Evolutionary conservation across 2,329 filamentous ascomycete genomes (phyloP).

Genomic region (Chrysoporthe puriensis): DNA sequence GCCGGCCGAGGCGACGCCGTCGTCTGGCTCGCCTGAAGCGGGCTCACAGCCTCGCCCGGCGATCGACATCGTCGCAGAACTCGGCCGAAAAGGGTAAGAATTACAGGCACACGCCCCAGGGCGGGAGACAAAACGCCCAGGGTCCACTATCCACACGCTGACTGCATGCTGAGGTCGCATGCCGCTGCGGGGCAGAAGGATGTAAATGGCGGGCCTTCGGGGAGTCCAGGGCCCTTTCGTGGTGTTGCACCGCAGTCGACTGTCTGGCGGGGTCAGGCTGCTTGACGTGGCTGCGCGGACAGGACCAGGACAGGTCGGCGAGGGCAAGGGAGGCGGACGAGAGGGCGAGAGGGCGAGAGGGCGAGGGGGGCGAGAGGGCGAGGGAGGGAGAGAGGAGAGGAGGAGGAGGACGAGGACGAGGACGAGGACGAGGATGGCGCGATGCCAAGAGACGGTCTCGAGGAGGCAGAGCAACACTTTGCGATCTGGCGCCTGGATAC

Average conservation of each 20-base stretch:
- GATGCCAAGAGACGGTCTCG: not conserved
- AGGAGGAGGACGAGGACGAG: not conserved
- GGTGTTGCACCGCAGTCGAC: not conserved
- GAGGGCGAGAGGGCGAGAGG: not conserved
- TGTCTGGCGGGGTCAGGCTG: not conserved
- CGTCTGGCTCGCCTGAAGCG: not conserved
- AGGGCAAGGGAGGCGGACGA: not conserved
- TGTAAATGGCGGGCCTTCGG: not conserved
- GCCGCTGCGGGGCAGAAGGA: not conserved
- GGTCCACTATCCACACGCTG: not conserved
- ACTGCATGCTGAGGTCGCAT: not conserved
- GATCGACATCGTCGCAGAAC: not conserved
- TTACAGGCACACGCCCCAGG: not conserved
- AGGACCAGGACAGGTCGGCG: too few species aligned
- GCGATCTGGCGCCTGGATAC: constrained; percentile 18
- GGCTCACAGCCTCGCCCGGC: constrained; percentile 12
- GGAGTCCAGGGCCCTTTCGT: not conserved
- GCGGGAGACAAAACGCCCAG: not conserved
- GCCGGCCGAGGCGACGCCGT: not conserved
- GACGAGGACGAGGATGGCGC: not conserved
- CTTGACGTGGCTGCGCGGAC: constrained; percentile 5
- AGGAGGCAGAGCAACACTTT: constrained; percentile 24
- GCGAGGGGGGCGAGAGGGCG: not conserved
- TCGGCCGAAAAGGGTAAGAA: not conserved
- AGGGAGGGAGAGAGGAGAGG: not conserved